Evolutionary conservation across 345 rosid species (phyloP), one percentile per base, ranked within the genome.

Genomic region (Geranium rotundifolium): DNA sequence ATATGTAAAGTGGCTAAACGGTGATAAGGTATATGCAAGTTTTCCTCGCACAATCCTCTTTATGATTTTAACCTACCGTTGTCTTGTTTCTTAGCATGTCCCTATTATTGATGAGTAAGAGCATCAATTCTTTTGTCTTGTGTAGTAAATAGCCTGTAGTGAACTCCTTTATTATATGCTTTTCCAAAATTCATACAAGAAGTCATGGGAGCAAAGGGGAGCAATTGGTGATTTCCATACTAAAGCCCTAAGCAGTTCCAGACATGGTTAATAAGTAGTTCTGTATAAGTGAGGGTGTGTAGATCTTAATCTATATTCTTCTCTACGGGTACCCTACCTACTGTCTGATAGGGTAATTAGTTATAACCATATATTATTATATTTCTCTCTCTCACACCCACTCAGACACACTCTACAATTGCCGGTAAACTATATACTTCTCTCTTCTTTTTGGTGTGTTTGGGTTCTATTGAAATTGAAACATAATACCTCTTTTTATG

Each of bases 1-100:
- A 76, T 95, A 90, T 67, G 99, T 90, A 65, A 79, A 84, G 19
- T 95, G 97, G 97, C 82, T 90, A 49, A 95, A 95, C 65, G 65
- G 71, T 59, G 97, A 90, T 65, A 95, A 95, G 95, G 97, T 88
- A 75, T 60, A 73, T 66, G 63, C 30, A 59, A 57, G 19, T 5
- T 60, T 64, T 23, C 20, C 54, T 54, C 29, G 19, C 46, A 27
- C 17, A 41, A 59, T 18, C 37, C 58, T 23, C 64, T 18, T 7
- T 19, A 23, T 65, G 18, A n/a, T 29, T 17, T 27, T 63, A n/a
- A 54, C 7, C 49, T 29, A 3, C 18, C 18, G 54, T 54, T 54
- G 29, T 55, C 56, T 19, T n/a, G 5, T 1, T 23, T 63, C 41
- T 17, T 55, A 34, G 17, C 27, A 19, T 63, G 41, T 23, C 55